Evolutionary conservation across 768 basidiomycete species (phyloP), one percentile per base, ranked within the genome.

Genomic region (Harrya chromipes): DNA sequence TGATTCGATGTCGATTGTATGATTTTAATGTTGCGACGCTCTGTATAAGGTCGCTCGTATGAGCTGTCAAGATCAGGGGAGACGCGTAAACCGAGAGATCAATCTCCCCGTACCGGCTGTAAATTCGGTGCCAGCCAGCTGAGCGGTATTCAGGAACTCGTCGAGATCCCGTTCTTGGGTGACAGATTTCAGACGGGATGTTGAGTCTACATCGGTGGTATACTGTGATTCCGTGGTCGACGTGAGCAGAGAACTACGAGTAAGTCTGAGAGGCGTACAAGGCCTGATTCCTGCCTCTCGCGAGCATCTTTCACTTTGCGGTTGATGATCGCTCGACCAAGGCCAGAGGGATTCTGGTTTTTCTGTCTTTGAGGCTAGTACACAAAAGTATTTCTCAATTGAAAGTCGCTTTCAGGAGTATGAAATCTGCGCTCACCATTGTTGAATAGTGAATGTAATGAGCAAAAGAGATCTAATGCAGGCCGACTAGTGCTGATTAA

Each of bases 141-240:
- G 89, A 10, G 97, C 97, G 12, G 91, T 97, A 63, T 83, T 94
- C 47, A 99, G 70, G 66, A 99, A 99, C 69, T 94, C 95, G 57
- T 97, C 94, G 17, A 99, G 75, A 73, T 97, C 94, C 47, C 83
- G 75, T 71, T 99, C 95, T 70, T 98, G 94, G 0, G 97, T 99
- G 19, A 99, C 84, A 0, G 95, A 97, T 64, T 85, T 82, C 33
- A 99, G 77, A 29, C 84, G 83, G 46, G 75, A 76, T 7, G 82
- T 77, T 11, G 77, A 66, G 48, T 89, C 85, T 17, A 83, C 43
- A 59, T 95, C 92, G 2, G 88, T 84, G 5, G 82, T 79, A 67
- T 87, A 93, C 90, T 63, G 14, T 13, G 3, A 27, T 17, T 35
- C 6, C 3, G 17, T 13, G 21, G 43, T 91, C 5, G 17, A 59